Evolutionary conservation across 2,329 filamentous ascomycete species (phyloP).

Genomic region (Trichoderma koningii): DNA sequence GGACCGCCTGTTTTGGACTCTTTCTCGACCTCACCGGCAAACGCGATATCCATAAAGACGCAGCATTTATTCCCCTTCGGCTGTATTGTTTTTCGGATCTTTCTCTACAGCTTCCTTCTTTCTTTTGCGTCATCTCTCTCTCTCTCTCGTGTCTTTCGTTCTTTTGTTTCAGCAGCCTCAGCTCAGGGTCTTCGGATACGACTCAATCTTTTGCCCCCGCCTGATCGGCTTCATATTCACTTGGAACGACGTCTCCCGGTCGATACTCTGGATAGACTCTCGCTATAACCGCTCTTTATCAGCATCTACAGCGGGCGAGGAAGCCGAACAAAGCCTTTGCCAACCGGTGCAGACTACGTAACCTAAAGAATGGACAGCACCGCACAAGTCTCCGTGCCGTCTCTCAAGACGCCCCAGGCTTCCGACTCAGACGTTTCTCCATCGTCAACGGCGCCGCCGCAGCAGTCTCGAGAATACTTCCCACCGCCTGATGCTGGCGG

Average conservation of each 20-base stretch:
- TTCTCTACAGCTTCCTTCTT: neutral
- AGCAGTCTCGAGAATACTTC: slow-evolving; percentile 28
- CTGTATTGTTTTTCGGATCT: slow-evolving; percentile 3
- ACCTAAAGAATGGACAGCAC: neutral
- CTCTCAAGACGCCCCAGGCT: slow-evolving; percentile 35
- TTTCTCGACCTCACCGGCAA: slow-evolving; percentile 8
- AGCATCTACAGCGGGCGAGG: neutral
- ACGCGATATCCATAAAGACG: slow-evolving; percentile 11
- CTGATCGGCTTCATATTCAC: neutral
- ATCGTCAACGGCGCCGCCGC: slow-evolving; percentile 36
- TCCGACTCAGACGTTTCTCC: slow-evolving; percentile 50
- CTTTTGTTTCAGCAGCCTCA: neutral
- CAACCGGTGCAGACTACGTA: neutral
- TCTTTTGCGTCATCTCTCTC: slow-evolving; percentile 1
- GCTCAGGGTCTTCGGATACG: neutral
- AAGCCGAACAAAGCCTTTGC: neutral
- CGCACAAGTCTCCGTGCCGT: slow-evolving; percentile 30
- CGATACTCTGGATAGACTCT: neutral
- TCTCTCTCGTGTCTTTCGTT: neutral
- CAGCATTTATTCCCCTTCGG: slow-evolving; percentile 26
- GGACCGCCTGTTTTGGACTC: slow-evolving; percentile 11
- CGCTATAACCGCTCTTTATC: neutral
- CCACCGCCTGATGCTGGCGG: slow-evolving; percentile 4
- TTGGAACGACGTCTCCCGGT: neutral
- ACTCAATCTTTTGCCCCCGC: slow-evolving; percentile 1